phyloP scores from a whole-genome alignment of 345 rosid genomes.

The Zanthoxylum bungeanum region DNA sequence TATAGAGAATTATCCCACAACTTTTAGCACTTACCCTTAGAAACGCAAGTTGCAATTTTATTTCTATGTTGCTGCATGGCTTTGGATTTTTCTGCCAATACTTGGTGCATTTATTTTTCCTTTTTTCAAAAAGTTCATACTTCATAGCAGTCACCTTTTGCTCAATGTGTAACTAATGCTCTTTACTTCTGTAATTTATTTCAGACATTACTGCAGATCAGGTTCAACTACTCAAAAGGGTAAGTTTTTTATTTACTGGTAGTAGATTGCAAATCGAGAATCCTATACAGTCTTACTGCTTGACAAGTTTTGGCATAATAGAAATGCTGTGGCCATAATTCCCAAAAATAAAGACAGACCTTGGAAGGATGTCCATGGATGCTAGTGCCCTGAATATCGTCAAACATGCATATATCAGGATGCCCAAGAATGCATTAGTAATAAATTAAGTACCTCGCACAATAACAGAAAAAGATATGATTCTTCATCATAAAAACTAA shows the following conservation, averaged over 20 bases:
- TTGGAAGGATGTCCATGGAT: neutral
- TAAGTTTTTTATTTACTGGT: constrained; percentile 24
- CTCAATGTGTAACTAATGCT: neutral
- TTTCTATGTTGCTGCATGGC: constrained; percentile 9
- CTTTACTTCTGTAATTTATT: constrained; percentile 14
- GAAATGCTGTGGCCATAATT: neutral
- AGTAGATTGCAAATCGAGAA: neutral
- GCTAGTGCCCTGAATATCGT: neutral
- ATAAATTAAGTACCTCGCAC: neutral
- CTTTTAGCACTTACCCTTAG: constrained; percentile 21
- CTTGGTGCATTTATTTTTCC: constrained; percentile 2
- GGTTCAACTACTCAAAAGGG: constrained; percentile 74
- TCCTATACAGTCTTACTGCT: neutral
- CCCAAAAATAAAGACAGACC: constrained; percentile 2
- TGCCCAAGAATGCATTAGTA: neutral
- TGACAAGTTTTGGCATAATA: neutral
- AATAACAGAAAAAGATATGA: neutral
- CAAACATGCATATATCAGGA: neutral
- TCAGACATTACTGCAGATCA: constrained; percentile 83
- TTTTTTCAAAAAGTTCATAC: neutral
- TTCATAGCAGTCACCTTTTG: neutral
- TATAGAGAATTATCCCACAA: constrained; percentile 45
- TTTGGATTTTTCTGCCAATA: constrained; percentile 9
- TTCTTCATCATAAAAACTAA: neutral
- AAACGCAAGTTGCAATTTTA: constrained; percentile 15